Percentiles rank a stretch among this genome's conserved stretches.
Evolutionary conservation across 306 rosid species (phyloP).

Genomic region (Canavalia gladiata): DNA sequence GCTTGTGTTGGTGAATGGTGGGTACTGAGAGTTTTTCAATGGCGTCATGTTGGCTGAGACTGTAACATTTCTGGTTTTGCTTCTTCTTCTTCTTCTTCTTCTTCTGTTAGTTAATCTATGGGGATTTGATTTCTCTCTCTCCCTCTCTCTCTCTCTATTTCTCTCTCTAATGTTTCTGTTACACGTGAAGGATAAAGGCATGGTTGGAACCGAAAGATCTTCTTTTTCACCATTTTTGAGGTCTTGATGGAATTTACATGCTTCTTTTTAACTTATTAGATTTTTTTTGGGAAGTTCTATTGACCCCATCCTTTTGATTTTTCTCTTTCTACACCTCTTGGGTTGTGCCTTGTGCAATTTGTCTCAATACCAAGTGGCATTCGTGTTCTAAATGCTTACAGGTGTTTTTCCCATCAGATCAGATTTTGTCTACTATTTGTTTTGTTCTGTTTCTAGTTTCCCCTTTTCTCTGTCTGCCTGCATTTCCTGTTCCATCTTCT

Average conservation of each 20-base stretch:
- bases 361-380: constrained; percentile 23
- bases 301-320: constrained; percentile 5
- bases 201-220: constrained; percentile 38
- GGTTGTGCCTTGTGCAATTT: constrained; percentile 34
- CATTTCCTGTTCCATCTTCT: constrained; percentile 32
- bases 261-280: constrained; percentile 47
- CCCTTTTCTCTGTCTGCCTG: neutral
- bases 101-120: constrained; percentile 29
- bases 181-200: constrained; percentile 51
- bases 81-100: neutral
- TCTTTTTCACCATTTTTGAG: constrained; percentile 30
- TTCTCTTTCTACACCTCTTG: constrained; percentile 21
- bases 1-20: constrained; percentile 34
- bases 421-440: constrained; percentile 37
- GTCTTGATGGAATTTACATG: constrained; percentile 42
- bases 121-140: constrained; percentile 13
- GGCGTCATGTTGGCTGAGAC: constrained; percentile 44
- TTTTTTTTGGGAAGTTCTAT: constrained; percentile 29
- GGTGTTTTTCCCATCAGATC: constrained; percentile 19
- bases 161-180: constrained; percentile 30
- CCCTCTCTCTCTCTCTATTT: neutral
- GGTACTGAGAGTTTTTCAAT: constrained; percentile 36
- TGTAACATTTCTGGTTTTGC: constrained; percentile 33
- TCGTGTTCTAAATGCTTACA: constrained; percentile 33
- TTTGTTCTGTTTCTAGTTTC: constrained; percentile 12